A percentile compares a stretch with the other conserved stretches of the same genome.
Evolutionary conservation across 2,329 filamentous ascomycete genomes (phyloP).

Genomic region (Trichophyton verrucosum): DNA sequence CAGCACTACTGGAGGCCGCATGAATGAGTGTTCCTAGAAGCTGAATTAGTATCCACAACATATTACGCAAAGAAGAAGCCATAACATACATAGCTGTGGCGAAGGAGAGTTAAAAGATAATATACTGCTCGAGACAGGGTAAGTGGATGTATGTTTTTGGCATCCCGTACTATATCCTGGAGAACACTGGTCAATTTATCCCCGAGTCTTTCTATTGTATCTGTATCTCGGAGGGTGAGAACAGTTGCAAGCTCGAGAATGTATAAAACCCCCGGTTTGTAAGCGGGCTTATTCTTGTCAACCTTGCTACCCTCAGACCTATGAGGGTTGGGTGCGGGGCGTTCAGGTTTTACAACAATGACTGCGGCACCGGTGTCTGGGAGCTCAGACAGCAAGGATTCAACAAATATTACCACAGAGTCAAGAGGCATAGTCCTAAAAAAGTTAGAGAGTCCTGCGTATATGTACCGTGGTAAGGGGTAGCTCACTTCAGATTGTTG

Average conservation of each 20-base stretch:
- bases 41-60: slow-evolving; percentile 15
- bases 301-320: slow-evolving; percentile 48
- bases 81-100: slow-evolving; percentile 65
- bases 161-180: slow-evolving; percentile 70
- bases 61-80: background rate
- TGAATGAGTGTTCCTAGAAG: slow-evolving; percentile 67
- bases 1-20: slow-evolving; percentile 80
- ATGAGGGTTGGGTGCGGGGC: slow-evolving; percentile 48
- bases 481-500: slow-evolving; percentile 60
- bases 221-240: slow-evolving; percentile 61
- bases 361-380: slow-evolving; percentile 71
- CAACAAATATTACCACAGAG: slow-evolving; percentile 51
- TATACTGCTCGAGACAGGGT: slow-evolving; percentile 72
- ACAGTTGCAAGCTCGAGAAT: slow-evolving; percentile 84
- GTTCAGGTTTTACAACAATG: slow-evolving; percentile 82
- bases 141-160: slow-evolving; percentile 66
- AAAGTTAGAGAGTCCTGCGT: background rate
- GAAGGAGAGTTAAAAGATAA: slow-evolving; percentile 71
- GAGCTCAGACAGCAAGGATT: slow-evolving; percentile 66
- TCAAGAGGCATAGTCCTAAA: slow-evolving; percentile 33
- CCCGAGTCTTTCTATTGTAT: slow-evolving; percentile 60
- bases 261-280: slow-evolving; percentile 79
- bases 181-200: slow-evolving; percentile 68
- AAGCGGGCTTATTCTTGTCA: slow-evolving; percentile 48
- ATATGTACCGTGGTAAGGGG: background rate